Percentiles rank a stretch among this genome's conserved stretches.
These are phyloP conservation scores for Fagopyrum esculentum DNA, from an alignment of 148 eudicot species.

Conservation along the genomic window DNA sequence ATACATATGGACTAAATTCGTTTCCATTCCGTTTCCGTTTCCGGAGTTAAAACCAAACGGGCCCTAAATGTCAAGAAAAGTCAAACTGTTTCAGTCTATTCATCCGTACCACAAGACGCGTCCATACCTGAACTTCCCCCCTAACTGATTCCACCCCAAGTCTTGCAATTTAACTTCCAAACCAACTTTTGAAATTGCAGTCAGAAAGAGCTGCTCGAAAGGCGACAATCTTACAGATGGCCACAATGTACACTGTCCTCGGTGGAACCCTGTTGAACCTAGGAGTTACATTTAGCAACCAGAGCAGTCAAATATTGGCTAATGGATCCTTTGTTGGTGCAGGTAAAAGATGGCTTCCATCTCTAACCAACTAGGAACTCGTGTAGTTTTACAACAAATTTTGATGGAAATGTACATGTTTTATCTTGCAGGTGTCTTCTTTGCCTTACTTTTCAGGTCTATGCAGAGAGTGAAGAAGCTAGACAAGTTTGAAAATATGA, in stretches of 20 bases:
- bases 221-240: slow-evolving; percentile 90
- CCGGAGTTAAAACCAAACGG: no score
- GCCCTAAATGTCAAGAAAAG: background rate
- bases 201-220: slow-evolving; percentile 97
- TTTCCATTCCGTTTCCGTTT: no score
- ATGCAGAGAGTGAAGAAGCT: slow-evolving; percentile 92
- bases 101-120: no score
- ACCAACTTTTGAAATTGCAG: slow-evolving; percentile 23
- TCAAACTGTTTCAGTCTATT: background rate
- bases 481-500: slow-evolving; percentile 84
- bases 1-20: no score
- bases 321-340: slow-evolving; percentile 83
- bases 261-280: slow-evolving; percentile 80
- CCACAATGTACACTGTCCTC: slow-evolving; percentile 82
- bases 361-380: background rate
- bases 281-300: slow-evolving; percentile 64
- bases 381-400: background rate
- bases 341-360: slow-evolving; percentile 29
- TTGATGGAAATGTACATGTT: background rate
- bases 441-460: slow-evolving; percentile 55
- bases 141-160: no score
- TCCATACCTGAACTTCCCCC: no score
- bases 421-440: slow-evolving; percentile 61
- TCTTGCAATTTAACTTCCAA: background rate
- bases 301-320: slow-evolving; percentile 57